These are phyloP conservation scores for Citrus sp. DNA, from an alignment of 345 rosid species.

Conservation along the genomic window DNA sequence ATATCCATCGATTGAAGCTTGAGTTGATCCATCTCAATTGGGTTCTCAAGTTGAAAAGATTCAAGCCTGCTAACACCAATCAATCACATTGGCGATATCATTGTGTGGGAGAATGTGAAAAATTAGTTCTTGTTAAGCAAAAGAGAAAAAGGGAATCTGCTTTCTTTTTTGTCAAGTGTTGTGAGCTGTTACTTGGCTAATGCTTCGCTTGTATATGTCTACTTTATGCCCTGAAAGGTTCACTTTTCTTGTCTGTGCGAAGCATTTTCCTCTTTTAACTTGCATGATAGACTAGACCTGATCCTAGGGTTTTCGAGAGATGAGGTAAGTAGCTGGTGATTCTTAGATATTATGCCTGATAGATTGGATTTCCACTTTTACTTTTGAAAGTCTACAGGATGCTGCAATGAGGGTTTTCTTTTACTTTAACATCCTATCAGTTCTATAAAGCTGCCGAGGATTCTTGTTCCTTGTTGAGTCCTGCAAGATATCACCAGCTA, in stretches of 20 bases:
- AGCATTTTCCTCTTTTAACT: constrained; percentile 46
- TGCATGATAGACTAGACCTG: constrained; percentile 38
- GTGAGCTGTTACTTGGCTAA: constrained; percentile 68
- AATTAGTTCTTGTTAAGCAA: constrained; percentile 15
- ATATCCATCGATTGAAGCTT: constrained; percentile 17
- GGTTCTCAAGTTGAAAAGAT: constrained; percentile 25
- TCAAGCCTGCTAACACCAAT: constrained; percentile 7
- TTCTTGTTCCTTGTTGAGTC: constrained; percentile 69
- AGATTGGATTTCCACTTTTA: constrained; percentile 44
- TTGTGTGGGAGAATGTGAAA: constrained; percentile 24
- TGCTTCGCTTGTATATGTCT: constrained; percentile 42
- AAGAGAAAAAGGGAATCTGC: constrained; percentile 74
- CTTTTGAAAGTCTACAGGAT: constrained; percentile 40
- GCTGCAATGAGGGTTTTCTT: constrained; percentile 44
- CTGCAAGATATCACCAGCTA: constrained; percentile 58
- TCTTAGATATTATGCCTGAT: constrained; percentile 65
- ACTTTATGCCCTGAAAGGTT: constrained; percentile 95
- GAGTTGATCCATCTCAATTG: constrained; percentile 23
- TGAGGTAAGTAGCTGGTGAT: constrained; percentile 39
- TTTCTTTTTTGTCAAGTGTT: constrained; percentile 36
- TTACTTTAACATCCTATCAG: constrained; percentile 46
- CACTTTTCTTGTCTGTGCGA: constrained; percentile 70
- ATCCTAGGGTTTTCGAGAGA: constrained; percentile 42
- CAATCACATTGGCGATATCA: constrained; percentile 29
- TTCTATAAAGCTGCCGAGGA: constrained; percentile 65